phyloP scores from a whole-genome alignment of 2,329 filamentous ascomycete genomes.

The Amauroascus verrucosus region DNA sequence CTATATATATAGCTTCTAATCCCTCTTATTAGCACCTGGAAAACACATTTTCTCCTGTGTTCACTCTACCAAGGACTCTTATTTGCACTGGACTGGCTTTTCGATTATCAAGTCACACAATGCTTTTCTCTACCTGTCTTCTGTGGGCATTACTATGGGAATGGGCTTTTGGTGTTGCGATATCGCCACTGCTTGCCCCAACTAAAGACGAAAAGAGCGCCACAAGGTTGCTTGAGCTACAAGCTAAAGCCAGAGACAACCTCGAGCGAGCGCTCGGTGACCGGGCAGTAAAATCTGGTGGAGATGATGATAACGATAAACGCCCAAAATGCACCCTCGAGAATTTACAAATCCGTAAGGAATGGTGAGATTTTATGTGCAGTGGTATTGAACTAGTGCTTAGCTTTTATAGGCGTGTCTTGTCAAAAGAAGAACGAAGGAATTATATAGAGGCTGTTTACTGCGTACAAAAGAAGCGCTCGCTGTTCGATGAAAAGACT shows the following conservation, averaged over 20 bases:
- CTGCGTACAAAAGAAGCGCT: constrained; percentile 16
- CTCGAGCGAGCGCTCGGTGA: constrained; percentile 7
- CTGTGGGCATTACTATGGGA: not conserved
- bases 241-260: constrained; percentile 10
- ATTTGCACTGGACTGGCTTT: not conserved
- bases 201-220: constrained; percentile 7
- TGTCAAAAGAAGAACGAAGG: constrained; percentile 14
- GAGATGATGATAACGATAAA: not conserved
- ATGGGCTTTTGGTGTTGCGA: not conserved
- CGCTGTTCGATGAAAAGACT: constrained; percentile 7
- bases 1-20: not conserved
- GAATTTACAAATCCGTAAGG: constrained; percentile 14
- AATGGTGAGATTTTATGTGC: constrained; percentile 10
- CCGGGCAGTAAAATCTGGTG: not conserved
- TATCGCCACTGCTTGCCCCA: constrained; percentile 2
- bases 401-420: constrained; percentile 11
- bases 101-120: not conserved
- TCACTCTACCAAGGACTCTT: not conserved
- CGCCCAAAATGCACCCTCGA: constrained; percentile 14
- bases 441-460: constrained; percentile 17
- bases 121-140: not conserved
- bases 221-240: constrained; percentile 11
- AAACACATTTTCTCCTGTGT: not conserved
- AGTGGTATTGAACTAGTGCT: not conserved
- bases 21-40: not conserved